Evolutionary conservation across 139 green algal genomes (phyloP), one percentile per base, ranked within the genome.

Genomic region (Mychonastes homosphaera): DNA sequence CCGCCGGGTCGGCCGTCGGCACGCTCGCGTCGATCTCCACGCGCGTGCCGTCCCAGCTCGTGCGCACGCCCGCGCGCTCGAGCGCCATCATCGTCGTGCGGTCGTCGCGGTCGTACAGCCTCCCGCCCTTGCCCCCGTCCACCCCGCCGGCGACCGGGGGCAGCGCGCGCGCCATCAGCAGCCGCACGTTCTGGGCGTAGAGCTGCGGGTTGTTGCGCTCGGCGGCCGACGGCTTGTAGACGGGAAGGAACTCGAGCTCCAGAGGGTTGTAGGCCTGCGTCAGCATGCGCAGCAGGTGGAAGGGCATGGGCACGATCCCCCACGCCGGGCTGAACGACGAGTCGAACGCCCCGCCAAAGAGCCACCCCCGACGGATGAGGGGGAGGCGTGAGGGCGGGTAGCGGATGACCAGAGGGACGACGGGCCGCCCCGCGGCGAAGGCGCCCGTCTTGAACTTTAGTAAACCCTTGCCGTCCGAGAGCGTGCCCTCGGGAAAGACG

Each of bases 391-490:
- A 30, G 9, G 56, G 50, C 23, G 54, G 62, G 64, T 90, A 90
- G 21, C 60, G 61, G 7, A 92, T 43, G n/a, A 89, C 44, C n/a
- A 87, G 56, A 9, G 83, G 83, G 65, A 87, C 76, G 9, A 95
- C 75, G 5, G 87, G 81, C 26, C 52, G 46, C 1, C 81, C 80
- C 3, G 83, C 78, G 28, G 91, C 56, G 57, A 95, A 95, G 6
- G 78, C 85, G 3, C 87, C 87, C 15, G 85, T 89, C 53, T 79
- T 84, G 74, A 95, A 95, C n/a, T 73, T 77, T 45, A 95, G 65
- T 44, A 95, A 46, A 63, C 73, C 87, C 16, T 72, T 23, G 6
- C 87, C 87, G 51, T 95, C 85, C 30, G 75, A 86, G 10, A 86
- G 89, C 7, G 87, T 95, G 34, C 87, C 87, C 74, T 94, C 68